phyloP scores from a whole-genome alignment of 768 basidiomycete species.

The Trichaptum fuscoviolaceum region DNA sequence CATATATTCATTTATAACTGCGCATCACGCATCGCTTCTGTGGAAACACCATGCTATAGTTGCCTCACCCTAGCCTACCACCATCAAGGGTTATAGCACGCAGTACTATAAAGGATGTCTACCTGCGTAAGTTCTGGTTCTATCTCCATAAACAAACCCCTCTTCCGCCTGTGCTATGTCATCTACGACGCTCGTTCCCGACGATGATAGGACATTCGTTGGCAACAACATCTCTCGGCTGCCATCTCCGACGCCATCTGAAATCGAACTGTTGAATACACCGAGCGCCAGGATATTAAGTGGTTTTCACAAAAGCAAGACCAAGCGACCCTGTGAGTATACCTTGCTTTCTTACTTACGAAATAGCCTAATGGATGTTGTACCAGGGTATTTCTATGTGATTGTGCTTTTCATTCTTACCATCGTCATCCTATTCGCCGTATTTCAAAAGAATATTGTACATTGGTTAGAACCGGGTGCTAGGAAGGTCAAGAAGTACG shows the following conservation, averaged over 20 bases:
- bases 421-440: slow-evolving; percentile 26
- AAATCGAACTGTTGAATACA: background rate
- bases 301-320: background rate
- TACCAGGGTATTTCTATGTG: slow-evolving; percentile 10
- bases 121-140: background rate
- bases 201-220: background rate
- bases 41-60: background rate
- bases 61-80: background rate
- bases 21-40: background rate
- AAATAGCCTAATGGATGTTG: background rate
- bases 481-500: slow-evolving; percentile 28
- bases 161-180: background rate
- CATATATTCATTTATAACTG: background rate
- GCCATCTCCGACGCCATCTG: background rate
- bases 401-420: slow-evolving; percentile 21
- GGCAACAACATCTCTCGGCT: background rate
- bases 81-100: background rate
- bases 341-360: background rate
- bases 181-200: background rate
- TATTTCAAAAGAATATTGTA: slow-evolving; percentile 37
- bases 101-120: background rate
- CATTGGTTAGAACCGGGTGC: slow-evolving; percentile 34
- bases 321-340: background rate
- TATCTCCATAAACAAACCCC: background rate
- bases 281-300: background rate